Evolutionary conservation across 1,139 yeast species (phyloP).

Genomic region (Saccharomyces hybrid): DNA sequence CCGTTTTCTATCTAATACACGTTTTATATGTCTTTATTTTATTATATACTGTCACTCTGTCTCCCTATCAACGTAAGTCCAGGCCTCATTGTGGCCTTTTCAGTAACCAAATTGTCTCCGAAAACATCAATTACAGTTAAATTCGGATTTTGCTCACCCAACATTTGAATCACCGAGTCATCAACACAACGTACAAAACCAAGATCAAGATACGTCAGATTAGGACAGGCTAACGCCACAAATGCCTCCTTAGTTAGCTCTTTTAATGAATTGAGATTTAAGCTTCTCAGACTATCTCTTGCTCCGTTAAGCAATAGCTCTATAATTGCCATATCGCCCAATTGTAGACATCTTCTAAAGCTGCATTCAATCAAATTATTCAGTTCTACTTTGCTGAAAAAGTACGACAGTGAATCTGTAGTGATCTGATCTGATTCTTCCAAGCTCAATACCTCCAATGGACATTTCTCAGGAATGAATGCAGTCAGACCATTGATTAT

Average conservation of each 20-base stretch:
- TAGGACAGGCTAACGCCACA: conserved; percentile 45
- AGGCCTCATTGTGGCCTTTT: conserved; percentile 43
- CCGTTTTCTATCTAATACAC: neutral
- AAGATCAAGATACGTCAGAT: conserved; percentile 56
- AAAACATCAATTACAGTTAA: conserved; percentile 65
- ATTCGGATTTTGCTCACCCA: conserved; percentile 53
- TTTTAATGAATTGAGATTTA: conserved; percentile 65
- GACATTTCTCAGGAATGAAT: conserved; percentile 29
- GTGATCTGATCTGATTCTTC: conserved; percentile 52
- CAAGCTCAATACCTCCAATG: conserved; percentile 18
- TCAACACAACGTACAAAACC: conserved; percentile 75
- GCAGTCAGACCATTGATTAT: conserved; percentile 52
- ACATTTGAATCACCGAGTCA: conserved; percentile 49
- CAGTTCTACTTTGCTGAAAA: conserved; percentile 46
- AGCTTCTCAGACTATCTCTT: conserved; percentile 53
- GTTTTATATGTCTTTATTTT: neutral
- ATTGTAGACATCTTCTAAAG: conserved; percentile 55
- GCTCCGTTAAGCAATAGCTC: conserved; percentile 56
- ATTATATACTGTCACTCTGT: conserved; percentile 53
- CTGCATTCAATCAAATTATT: conserved; percentile 54
- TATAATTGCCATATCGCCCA: conserved; percentile 56
- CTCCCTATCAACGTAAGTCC: conserved; percentile 68
- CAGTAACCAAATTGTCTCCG: conserved; percentile 66
- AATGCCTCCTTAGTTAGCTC: conserved; percentile 47
- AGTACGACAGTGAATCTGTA: conserved; percentile 51